Evolutionary conservation across 2,329 filamentous ascomycete species (phyloP), one percentile per base, ranked within the genome.

Genomic region (Byssothecium circinans): DNA sequence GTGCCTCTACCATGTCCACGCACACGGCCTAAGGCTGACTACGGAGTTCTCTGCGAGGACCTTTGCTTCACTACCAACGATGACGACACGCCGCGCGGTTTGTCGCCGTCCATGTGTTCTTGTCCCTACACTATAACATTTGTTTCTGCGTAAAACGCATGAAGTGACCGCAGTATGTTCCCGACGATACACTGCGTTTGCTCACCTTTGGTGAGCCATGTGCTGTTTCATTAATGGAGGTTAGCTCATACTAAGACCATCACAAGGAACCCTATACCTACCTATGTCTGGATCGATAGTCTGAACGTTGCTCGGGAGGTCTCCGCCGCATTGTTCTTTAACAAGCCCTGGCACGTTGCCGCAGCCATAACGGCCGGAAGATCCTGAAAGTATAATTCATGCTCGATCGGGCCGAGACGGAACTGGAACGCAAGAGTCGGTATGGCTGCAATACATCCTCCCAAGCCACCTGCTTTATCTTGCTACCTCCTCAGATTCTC

Each of bases 101-200:
- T 34, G 32, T 59, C 33, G 49, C 50, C 18, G 45, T 45, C 18
- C 47, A 57, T 30, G 45, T 53, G 7, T 20, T n/a, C n/a, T 60
- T 18, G 51, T 65, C 27, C 49, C 58, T 12, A 30, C 53, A 4
- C 36, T 61, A 51, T 56, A 17, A 34, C 57, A 14, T 62, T 60
- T 36, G 39, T 62, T 52, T 56, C 43, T 33, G 33, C 8, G 47
- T 57, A 25, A 67, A 65, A 50, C 52, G 49, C 14, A 52, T 53
- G 40, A 58, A 46, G 41, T 38, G 45, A 8, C 32, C 56, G 7
- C 27, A 41, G 29, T 59, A 54, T 50, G 50, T 56, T 5, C 44
- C 49, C 8, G 59, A 67, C 38, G 62, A 66, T 38, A 56, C 49
- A 18, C 48, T 65, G 11, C 43, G 66, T 12, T 20, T 57, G 11